A percentile compares a stretch with the other conserved stretches of the same genome.
Evolutionary conservation across 371 early-diverging fungal genomes (phyloP).

Genomic region (Coemansia sp.): DNA sequence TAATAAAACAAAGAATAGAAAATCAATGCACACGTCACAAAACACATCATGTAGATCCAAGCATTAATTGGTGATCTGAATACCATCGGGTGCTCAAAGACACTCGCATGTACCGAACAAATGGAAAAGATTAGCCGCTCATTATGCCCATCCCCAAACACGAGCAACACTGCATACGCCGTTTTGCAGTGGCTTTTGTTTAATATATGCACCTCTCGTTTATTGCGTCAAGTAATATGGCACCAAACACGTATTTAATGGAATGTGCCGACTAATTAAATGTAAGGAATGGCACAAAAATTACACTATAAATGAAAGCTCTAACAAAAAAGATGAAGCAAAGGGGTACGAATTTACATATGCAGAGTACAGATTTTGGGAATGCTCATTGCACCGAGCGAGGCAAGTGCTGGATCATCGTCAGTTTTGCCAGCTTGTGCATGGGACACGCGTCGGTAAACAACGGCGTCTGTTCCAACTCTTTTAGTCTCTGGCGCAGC

Average conservation of each 20-base stretch:
- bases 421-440: conserved; percentile 1
- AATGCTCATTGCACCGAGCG: conserved; percentile 16
- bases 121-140: too few relatives aligned
- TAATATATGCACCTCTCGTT: background rate
- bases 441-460: conserved; percentile 13
- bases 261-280: background rate
- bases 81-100: too few relatives aligned
- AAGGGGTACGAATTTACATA: background rate
- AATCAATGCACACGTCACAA: background rate
- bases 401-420: conserved; percentile 12
- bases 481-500: conserved; percentile 27
- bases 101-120: too few relatives aligned
- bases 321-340: background rate
- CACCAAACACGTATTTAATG: background rate
- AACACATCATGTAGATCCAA: background rate
- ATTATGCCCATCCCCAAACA: too few relatives aligned
- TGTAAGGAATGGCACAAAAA: background rate
- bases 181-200: background rate
- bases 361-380: background rate
- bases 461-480: conserved; percentile 39
- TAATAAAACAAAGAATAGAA: background rate
- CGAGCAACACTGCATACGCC: conserved; percentile 73
- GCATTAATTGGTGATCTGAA: background rate
- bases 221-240: background rate
- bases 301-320: too few relatives aligned